A percentile compares a stretch with the other conserved stretches of the same genome.
Conservation (phyloP, 805 yeast genomes). For the Candida orba region DNA sequence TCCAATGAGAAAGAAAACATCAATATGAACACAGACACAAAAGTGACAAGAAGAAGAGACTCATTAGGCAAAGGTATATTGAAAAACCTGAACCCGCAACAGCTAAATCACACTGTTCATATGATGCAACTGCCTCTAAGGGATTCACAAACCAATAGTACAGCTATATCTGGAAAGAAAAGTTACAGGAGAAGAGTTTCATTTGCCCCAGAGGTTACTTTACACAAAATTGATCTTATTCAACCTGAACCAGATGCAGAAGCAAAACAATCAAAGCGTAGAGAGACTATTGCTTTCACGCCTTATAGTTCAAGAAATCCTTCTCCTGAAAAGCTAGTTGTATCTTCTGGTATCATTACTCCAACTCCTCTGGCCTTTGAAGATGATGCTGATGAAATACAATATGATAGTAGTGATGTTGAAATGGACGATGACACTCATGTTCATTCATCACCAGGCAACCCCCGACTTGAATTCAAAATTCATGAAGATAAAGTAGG, state of each 20-base stretch:
- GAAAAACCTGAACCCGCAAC: constrained; percentile 10
- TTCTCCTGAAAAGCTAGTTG: constrained; percentile 5
- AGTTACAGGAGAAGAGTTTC: constrained; percentile 23
- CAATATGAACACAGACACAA: neutral
- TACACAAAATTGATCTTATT: constrained; percentile 22
- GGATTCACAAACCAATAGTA: constrained; percentile 6
- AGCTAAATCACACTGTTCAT: constrained; percentile 13
- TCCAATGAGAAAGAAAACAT: constrained; percentile 3
- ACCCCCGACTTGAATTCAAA: constrained; percentile 7
- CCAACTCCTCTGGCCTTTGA: constrained; percentile 2
- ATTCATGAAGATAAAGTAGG: constrained; percentile 19
- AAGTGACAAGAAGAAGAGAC: constrained; percentile 17
- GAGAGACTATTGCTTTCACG: constrained; percentile 19
- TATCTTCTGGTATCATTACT: neutral
- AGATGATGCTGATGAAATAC: constrained; percentile 12
- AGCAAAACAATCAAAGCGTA: constrained; percentile 8
- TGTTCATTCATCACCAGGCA: constrained; percentile 18
- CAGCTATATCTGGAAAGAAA: constrained; percentile 8
- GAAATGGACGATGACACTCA: constrained; percentile 22
- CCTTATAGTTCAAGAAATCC: constrained; percentile 10
- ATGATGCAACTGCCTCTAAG: constrained; percentile 14
- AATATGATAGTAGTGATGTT: constrained; percentile 22
- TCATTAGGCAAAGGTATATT: constrained; percentile 20
- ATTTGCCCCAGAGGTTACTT: constrained; percentile 25
- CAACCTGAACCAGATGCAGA: constrained; percentile 5